phyloP scores from a whole-genome alignment of 345 rosid species.

The Acer campestre region DNA sequence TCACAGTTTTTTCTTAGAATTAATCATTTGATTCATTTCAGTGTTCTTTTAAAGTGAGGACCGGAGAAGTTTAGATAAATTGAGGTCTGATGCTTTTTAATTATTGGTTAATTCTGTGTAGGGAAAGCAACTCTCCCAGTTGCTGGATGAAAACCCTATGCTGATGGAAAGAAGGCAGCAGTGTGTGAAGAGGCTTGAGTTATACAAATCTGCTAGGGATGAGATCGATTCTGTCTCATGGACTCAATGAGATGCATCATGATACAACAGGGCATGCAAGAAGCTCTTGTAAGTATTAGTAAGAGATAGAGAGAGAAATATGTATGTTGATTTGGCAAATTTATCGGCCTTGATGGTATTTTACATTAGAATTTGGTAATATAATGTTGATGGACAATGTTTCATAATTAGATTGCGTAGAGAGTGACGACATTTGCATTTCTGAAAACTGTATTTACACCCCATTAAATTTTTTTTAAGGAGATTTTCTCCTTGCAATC shows the following conservation, averaged over 20 bases:
- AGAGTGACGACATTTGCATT: too few species aligned
- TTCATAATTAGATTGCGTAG: neutral
- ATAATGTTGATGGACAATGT: neutral
- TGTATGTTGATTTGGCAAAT: constrained; percentile 3
- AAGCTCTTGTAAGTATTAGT: neutral
- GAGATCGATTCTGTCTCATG: constrained; percentile 54
- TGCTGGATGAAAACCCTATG: constrained; percentile 57
- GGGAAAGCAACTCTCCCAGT: constrained; percentile 44
- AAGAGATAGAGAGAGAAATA: neutral
- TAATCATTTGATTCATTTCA: too few species aligned
- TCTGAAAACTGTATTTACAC: too few species aligned
- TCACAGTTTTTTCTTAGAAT: too few species aligned
- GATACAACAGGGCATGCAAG: neutral
- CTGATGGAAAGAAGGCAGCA: constrained; percentile 54
- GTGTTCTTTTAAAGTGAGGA: neutral
- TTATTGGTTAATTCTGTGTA: constrained; percentile 14
- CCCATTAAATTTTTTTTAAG: too few species aligned
- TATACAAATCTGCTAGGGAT: constrained; percentile 52
- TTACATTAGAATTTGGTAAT: neutral
- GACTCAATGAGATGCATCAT: constrained; percentile 21
- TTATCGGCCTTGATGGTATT: neutral
- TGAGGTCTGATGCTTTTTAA: neutral
- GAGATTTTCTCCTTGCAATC: too few species aligned
- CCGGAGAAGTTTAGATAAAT: neutral
- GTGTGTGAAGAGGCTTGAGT: constrained; percentile 50